These are phyloP conservation scores for Plantago rigida DNA, from an alignment of 305 asterid species.

Conservation along the genomic window DNA sequence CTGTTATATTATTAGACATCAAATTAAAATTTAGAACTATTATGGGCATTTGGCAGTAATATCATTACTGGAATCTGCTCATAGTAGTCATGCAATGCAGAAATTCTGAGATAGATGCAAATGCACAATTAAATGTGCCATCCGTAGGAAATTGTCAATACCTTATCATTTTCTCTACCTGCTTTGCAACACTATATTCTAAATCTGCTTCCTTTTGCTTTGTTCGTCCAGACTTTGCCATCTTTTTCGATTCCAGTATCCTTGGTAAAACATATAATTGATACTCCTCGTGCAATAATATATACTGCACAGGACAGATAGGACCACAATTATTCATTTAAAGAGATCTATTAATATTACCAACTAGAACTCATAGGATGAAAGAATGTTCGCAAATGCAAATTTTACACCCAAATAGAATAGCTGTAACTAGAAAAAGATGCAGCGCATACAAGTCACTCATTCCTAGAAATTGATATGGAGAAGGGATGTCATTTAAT, in stretches of 20 bases:
- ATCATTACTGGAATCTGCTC: not conserved
- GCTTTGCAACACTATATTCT: slow-evolving; percentile 98
- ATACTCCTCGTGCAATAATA: slow-evolving; percentile 89
- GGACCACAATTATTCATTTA: slow-evolving; percentile 15
- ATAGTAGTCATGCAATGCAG: not conserved
- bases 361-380: not conserved
- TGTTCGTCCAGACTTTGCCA: slow-evolving; percentile 94
- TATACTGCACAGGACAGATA: slow-evolving; percentile 46
- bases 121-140: slow-evolving; percentile 11
- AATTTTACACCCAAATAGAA: too few relatives aligned
- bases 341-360: not conserved
- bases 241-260: slow-evolving; percentile 84
- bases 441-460: too few relatives aligned
- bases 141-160: slow-evolving; percentile 29
- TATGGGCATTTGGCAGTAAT: not conserved
- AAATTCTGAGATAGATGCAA: not conserved
- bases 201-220: slow-evolving; percentile 97
- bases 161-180: slow-evolving; percentile 99
- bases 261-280: slow-evolving; percentile 78
- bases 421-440: too few relatives aligned
- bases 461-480: too few relatives aligned
- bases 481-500: too few relatives aligned
- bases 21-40: slow-evolving; percentile 15
- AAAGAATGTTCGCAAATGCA: slow-evolving; percentile 1
- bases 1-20: slow-evolving; percentile 41